Base-by-base conservation (phyloP, 148 eudicot genomes). In the Rheum nobile region DNA sequence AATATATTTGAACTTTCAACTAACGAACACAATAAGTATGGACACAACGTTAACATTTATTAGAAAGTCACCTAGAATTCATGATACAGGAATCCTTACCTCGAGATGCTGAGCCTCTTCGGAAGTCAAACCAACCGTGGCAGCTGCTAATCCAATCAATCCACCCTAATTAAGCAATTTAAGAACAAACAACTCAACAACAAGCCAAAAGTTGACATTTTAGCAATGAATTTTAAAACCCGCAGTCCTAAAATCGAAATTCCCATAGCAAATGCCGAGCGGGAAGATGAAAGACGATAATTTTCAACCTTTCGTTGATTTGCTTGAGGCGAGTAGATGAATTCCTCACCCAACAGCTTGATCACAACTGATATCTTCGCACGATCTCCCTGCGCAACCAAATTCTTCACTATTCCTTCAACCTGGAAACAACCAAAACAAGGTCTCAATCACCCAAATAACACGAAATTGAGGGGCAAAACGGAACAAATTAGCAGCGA, bases 41-140 rank as follows among this genome's bases (percentile, higher is more conserved):
- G 65, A 26, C 22, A 57, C 22, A 55, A 55, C 24, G 31, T n/a
- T n/a, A n/a, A n/a, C n/a, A n/a, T n/a, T n/a, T n/a, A n/a, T n/a
- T n/a, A n/a, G n/a, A n/a, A n/a, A 52, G 9, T 11, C 26, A 21
- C 59, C 7, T 8, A 24, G 14, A 57, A 57, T 24, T 57, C 29
- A 26, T 24, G 65, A 59, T 14, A 61, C 24, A 41, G 1, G n/a
- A 55, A 61, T 39, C 38, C 79, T 46, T 75, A 94, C 98, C 87
- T 94, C 98, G 26, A 94, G 93, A 91, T 94, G 97, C 79, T 91
- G 98, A 26, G 96, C 82, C 22, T 97, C 98, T 73, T 94, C 98
- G 0, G 82, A 55, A 71, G 91, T 84, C 90, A 94, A 85, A 71
- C 96, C 98, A 77, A 94, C 98, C 4, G 98, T 94, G 38, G 85